Conservation (phyloP, 257 asterid genomes). For the Parsonsia alboflavescens region DNA sequence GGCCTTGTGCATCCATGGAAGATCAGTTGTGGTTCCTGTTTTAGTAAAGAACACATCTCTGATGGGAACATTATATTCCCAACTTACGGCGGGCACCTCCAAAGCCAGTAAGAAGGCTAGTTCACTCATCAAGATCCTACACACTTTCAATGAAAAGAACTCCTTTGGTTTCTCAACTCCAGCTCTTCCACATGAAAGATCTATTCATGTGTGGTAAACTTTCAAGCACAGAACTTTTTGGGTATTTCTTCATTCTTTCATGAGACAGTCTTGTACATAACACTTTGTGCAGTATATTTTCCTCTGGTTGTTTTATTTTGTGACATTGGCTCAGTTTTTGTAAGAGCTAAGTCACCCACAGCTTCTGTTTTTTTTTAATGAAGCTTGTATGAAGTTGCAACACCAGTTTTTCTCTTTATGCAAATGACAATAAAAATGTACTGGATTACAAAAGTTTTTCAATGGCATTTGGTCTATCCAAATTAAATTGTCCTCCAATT, state of each 20-base stretch:
- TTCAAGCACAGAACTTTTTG: neutral
- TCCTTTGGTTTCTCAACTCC: conserved; percentile 35
- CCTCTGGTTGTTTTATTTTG: neutral
- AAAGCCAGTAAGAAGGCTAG: conserved; percentile 63
- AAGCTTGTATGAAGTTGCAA: conserved; percentile 37
- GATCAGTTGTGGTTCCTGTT: conserved; percentile 60
- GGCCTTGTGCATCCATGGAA: conserved; percentile 52
- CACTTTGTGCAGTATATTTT: conserved; percentile 16
- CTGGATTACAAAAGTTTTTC: neutral
- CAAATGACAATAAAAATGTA: neutral
- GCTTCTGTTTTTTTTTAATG: conserved; percentile 46
- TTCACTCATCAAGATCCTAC: conserved; percentile 64
- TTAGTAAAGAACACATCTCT: conserved; percentile 60
- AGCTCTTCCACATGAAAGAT: conserved; percentile 43
- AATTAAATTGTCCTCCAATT: neutral
- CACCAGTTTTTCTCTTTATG: conserved; percentile 16
- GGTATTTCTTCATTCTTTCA: conserved; percentile 17
- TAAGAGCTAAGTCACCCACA: conserved; percentile 46
- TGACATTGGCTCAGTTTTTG: conserved; percentile 49
- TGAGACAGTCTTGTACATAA: conserved; percentile 24
- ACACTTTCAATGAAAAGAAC: conserved; percentile 45
- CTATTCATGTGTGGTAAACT: conserved; percentile 55
- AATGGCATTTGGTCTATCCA: neutral
- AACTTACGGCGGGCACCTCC: conserved; percentile 45
- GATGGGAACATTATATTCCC: conserved; percentile 51